Percentiles rank a stretch among this genome's conserved stretches.
Conservation (phyloP, 2,329 filamentous ascomycete species). For the Penicillium sp. region DNA sequence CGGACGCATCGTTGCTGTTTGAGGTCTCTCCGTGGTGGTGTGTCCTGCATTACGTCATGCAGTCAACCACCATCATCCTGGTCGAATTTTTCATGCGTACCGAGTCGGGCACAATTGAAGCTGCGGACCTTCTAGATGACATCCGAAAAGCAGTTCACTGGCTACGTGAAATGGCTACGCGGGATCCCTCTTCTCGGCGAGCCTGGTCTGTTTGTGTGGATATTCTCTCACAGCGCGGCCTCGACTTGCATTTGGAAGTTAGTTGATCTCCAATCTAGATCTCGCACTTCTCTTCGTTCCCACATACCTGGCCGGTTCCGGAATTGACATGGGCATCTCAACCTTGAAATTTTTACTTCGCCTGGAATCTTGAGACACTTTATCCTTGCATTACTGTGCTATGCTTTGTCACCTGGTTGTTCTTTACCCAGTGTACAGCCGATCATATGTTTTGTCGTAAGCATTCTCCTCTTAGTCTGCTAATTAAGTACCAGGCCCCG, state of each 20-base stretch:
- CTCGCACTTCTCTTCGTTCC: background rate
- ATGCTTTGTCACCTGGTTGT: background rate
- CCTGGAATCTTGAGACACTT: background rate
- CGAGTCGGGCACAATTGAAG: slow-evolving; percentile 31
- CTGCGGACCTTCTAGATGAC: slow-evolving; percentile 26
- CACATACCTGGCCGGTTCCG: background rate
- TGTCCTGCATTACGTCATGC: slow-evolving; percentile 44
- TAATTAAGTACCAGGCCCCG: background rate
- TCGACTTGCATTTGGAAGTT: slow-evolving; percentile 10
- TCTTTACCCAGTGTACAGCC: background rate
- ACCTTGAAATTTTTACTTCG: slow-evolving; percentile 44
- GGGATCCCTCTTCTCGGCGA: slow-evolving; percentile 34
- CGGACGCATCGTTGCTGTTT: slow-evolving; percentile 33
- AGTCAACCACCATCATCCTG: slow-evolving; percentile 41
- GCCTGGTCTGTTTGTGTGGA: slow-evolving; percentile 36
- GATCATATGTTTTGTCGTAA: background rate
- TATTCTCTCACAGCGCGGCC: slow-evolving; percentile 24
- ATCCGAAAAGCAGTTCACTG: slow-evolving; percentile 38
- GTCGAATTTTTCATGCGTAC: slow-evolving; percentile 37
- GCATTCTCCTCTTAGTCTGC: background rate
- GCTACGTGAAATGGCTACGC: slow-evolving; percentile 38
- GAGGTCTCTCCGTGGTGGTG: slow-evolving; percentile 42
- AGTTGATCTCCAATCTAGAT: slow-evolving; percentile 8
- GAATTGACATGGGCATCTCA: background rate
- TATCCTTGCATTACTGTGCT: background rate